Evolutionary conservation across 805 yeast species (phyloP), one percentile per base, ranked within the genome.

Genomic region (Zygosaccharomyces lentus): DNA sequence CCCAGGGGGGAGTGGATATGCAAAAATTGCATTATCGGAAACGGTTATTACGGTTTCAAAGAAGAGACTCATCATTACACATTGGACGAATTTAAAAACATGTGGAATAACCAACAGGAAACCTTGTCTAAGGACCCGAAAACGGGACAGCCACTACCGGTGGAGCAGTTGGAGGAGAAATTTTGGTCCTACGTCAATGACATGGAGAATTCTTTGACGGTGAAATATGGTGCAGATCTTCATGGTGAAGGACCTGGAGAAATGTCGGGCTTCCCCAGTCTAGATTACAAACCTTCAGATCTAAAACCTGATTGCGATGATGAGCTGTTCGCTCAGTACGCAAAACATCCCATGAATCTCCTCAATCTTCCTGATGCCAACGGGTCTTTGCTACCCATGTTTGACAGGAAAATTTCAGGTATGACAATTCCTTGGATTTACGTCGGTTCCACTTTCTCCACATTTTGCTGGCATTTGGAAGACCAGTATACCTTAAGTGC

Each of bases 391-490:
- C 67, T 86, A 42, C 80, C 81, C 46, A 78, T 78, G 55, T 73
- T 84, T 46, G 77, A 78, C 46, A 76, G 79, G 15, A 75, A 78
- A 26, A 84, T 91, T 2, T 83, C 96, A 0, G 98, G 98, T 0
- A 90, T 90, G 88, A 89, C 97, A 0, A 77, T 86, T 15, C 98
- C 98, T 0, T 90, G 98, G 98, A 75, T 89, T 2, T 90, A 90
- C 58, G 80, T 90, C 12, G 98, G 98, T 0, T 87, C 95, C 42
- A 72, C 87, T 41, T 81, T 88, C 57, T 84, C 95, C 2, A 87
- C 97, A 1, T 91, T 91, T 61, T 90, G 98, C 65, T 91, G 97
- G 96, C 97, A 91, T 64, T 84, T 86, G 48, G 98, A 90, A 59
- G 98, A 90, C 64, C 97, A 91, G 61, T 88, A 86, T 61, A 87